Evolutionary conservation across 192 early-diverging fungal genomes (phyloP), one percentile per base, ranked within the genome.

Genomic region (Umbelopsis vinacea): DNA sequence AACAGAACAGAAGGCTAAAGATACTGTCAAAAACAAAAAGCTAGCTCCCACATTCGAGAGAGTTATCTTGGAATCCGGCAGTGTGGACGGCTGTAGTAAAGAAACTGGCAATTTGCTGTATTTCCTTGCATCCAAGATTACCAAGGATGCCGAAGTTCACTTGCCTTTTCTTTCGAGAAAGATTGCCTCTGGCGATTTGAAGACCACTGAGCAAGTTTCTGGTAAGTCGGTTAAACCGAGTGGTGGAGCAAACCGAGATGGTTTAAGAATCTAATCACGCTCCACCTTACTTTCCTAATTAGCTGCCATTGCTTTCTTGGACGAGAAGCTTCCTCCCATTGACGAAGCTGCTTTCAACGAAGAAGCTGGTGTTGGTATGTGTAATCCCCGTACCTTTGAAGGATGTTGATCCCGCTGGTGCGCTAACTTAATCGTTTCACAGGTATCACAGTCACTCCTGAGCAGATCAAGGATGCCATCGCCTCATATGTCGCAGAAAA

Each of bases 1-100:
- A 40, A 89, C 90, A 17, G 92, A 93, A 76, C 86, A 89, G 72
- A 97, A 97, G 80, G 97, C 96, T 70, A 93, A 93, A 79, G 96
- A 98, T 75, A 95, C 96, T 0, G 93, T 92, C 38, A 90, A 89
- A 67, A 99, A 99, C 86, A 99, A 98, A 82, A 98, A 98, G 81
- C 82, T 99, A 11, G 91, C 92, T 4, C 91, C 92, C 6, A 88
- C 84, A 23, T 85, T 99, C 38, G 85, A 89, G 68, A 75, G 68
- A 33, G 84, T 92, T n/a, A 92, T 97, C 66, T 72, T 80, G 43
- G 89, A 89, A 52, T 92, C 94, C 10, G 84, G 89, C 17, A 76
- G 84, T 66, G 71, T 73, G 22, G 68, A 80, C 33, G 79, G 81
- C 8, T 81, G 81, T 37, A 83, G 89, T 26, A 88, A 92, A 72